Evolutionary conservation across 2,329 filamentous ascomycete genomes (phyloP), one percentile per base, ranked within the genome.

Genomic region (Endoconidiophora polonica): DNA sequence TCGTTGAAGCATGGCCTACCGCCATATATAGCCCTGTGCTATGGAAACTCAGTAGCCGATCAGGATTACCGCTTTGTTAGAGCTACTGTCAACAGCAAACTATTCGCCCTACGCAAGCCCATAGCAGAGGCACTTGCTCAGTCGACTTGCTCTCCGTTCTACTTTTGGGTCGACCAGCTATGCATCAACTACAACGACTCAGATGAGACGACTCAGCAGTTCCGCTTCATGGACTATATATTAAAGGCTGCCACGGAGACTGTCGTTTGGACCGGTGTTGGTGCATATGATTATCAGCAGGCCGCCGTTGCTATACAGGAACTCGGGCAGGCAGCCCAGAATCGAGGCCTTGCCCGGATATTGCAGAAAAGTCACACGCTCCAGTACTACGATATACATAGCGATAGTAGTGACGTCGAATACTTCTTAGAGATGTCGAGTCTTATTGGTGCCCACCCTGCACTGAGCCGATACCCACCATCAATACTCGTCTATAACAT

Each of bases 141-240:
- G 23, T 26, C 16, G 23, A 7, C 42, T n/a, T 14, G 42, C 18
- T 26, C 10, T 23, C 10, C 42, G 22, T 22, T 24, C 5, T 44
- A 44, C 26, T 23, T 29, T 22, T 55, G 54, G 52, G 51, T 51
- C 6, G 54, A 55, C 7, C 49, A 55, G n/a, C 49, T 54, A 5
- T 54, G 54, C 2, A 54, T 54, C 3, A 50, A 55, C 7, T 49
- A 54, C 5, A 5, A 22, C 9, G 44, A 54, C 18, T 10, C 33
- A 0, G 10, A 36, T 1, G 54, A 55, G 36, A 55, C 52, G 24
- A 44, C 24, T 7, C 36, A 37, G 14, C 46, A 55, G 33, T 54
- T 54, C 2, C 14, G n/a, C 7, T 10, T 44, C 23, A 44, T 44
- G 20, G 20, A 26, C 7, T 10, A 26, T n/a, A 44, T 44, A 16